Conservation (phyloP, 2,329 filamentous ascomycete species). For the Cordyceps militaris region DNA sequence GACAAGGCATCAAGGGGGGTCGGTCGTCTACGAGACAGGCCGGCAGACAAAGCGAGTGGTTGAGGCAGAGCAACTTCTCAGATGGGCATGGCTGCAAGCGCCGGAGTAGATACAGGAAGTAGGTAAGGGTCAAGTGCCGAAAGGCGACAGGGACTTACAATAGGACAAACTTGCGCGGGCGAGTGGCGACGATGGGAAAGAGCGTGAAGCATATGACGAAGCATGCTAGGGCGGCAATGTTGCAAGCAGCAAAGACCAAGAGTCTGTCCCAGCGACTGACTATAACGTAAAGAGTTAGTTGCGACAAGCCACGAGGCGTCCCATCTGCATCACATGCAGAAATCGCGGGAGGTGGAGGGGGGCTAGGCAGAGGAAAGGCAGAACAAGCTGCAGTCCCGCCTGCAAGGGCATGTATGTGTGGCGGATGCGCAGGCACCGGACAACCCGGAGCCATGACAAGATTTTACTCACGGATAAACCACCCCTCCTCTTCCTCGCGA, state of each 20-base stretch:
- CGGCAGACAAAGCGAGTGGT: conserved; percentile 10
- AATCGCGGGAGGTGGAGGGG: conserved; percentile 19
- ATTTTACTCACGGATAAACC: conserved; percentile 78
- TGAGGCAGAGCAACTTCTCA: neutral
- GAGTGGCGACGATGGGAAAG: conserved; percentile 73
- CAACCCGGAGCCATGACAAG: conserved; percentile 7
- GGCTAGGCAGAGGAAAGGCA: conserved; percentile 30
- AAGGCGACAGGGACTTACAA: conserved; percentile 61
- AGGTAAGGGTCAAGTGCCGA: conserved; percentile 8
- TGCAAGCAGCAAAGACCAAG: conserved; percentile 85
- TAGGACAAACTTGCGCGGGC: conserved; percentile 90
- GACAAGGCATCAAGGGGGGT: neutral
- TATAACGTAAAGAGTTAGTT: conserved; percentile 39
- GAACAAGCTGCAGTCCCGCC: conserved; percentile 38
- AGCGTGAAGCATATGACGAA: conserved; percentile 91
- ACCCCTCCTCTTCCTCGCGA: conserved; percentile 90
- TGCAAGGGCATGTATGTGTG: conserved; percentile 23
- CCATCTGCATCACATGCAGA: conserved; percentile 36
- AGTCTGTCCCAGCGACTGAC: conserved; percentile 97
- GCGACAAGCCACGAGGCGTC: conserved; percentile 37
- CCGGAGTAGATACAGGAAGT: neutral
- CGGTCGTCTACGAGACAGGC: neutral
- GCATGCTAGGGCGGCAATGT: conserved; percentile 80
- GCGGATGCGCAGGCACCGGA: conserved; percentile 1
- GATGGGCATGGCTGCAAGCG: neutral